Base-by-base conservation (phyloP, 2,329 filamentous ascomycete species). In the Stagonosporopsis chrysanthemi region DNA sequence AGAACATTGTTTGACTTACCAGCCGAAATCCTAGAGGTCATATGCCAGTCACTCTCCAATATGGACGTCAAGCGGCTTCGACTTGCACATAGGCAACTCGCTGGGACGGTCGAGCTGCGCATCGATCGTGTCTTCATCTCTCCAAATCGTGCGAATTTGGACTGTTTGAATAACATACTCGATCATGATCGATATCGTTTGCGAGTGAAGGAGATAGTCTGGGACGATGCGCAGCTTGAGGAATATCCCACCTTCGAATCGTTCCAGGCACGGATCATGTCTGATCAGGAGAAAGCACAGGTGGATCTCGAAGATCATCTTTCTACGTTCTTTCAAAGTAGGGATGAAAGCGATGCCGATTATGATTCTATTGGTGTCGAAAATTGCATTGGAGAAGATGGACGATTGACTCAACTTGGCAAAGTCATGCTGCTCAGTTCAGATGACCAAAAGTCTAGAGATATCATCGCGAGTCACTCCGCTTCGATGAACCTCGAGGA, bases 101-200 rank as follows among this genome's bases (percentile, higher is more conserved):
- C 62, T 7, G 41, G 39, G 22, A 65, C 56, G 28, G 61, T 66
- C 9, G 62, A 67, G 26, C 46, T 78, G 9, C 68, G 68, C 23
- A 66, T 77, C 19, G 59, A 70, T 28, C 72, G 76, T 24, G 73
- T 79, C 4, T 81, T 78, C 52, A 60, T 81, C 11, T 79, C 76
- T 6, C 70, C 79, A 4, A 80, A 77, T 46, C 71, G 72, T 4
- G 67, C 70, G 22, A 75, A 81, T 47, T 61, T 82, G 6, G 41
- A 72, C 2, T 77, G 78, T 4, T 71, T 78, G 22, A 65, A 70
- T 2, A 65, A 69, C 14, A 64, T 81, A 46, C 73, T 79, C 8
- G 60, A 74, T 9, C 73, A 80, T 57, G 69, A 75, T 4, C 53
- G 39, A 0, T 75, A 76, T 45, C 70, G 73, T 4, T 42, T 61